phyloP scores from a whole-genome alignment of 345 rosid genomes.

The Raphanus sativus region DNA sequence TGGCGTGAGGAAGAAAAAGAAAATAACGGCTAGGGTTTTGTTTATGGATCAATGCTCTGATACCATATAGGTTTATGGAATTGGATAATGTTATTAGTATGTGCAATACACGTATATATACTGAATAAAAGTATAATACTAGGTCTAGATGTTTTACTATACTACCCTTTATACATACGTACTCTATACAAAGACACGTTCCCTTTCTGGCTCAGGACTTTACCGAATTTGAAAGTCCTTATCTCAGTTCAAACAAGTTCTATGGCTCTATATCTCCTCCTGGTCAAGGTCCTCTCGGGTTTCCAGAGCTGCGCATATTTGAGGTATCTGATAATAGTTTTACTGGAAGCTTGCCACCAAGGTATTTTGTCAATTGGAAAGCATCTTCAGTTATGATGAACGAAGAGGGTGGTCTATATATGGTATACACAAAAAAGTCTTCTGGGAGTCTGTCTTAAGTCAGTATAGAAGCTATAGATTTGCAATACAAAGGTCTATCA shows the following conservation, averaged over 20 bases:
- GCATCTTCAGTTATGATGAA: background rate
- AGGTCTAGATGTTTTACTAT: too few relatives aligned
- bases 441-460: background rate
- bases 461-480: background rate
- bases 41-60: too few relatives aligned
- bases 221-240: background rate
- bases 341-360: conserved; percentile 7
- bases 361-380: background rate
- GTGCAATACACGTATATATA: too few relatives aligned
- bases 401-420: background rate
- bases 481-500: background rate
- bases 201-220: conserved; percentile 17
- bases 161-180: too few relatives aligned
- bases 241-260: background rate
- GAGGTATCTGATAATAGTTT: background rate
- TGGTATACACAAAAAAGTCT: background rate
- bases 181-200: too few relatives aligned
- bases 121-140: too few relatives aligned
- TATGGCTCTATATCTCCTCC: conserved; percentile 7
- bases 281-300: background rate
- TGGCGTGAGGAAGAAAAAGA: too few relatives aligned
- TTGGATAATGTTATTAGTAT: too few relatives aligned
- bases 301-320: background rate
- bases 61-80: too few relatives aligned
- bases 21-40: too few relatives aligned